Evolutionary conservation across 768 basidiomycete species (phyloP).

Genomic region (Rhodosporidiobolus sp.): DNA sequence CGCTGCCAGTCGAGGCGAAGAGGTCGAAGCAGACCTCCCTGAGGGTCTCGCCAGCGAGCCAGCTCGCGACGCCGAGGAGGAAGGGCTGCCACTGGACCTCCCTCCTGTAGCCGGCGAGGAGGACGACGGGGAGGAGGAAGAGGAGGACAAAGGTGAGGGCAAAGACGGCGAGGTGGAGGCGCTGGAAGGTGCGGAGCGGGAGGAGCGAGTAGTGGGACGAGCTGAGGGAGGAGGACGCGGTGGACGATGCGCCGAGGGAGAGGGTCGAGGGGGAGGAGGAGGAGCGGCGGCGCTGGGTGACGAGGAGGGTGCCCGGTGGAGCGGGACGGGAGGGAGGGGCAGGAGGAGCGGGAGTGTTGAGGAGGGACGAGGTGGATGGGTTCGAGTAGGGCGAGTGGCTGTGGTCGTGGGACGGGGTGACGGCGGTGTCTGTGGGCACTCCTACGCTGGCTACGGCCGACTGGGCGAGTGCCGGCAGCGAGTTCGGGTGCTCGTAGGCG

Average conservation of each 20-base stretch:
- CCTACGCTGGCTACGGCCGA: neutral
- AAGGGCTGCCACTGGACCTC: constrained; percentile 29
- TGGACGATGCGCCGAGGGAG: neutral
- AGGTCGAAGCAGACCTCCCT: constrained; percentile 37
- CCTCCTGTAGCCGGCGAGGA: constrained; percentile 24
- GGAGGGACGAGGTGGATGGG: constrained; percentile 10
- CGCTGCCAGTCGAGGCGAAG: neutral
- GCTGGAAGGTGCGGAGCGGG: constrained; percentile 23
- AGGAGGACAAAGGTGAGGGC: constrained; percentile 37
- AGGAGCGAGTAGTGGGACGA: constrained; percentile 26
- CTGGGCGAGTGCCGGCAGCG: neutral
- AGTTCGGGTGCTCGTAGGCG: too few species aligned
- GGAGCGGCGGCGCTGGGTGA: neutral
- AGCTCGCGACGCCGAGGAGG: constrained; percentile 29
- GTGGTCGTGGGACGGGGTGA: neutral
- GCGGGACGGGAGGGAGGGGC: neutral
- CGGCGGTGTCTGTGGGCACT: neutral
- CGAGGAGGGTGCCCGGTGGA: neutral
- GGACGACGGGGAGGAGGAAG: constrained; percentile 20
- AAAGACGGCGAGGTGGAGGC: constrained; percentile 37
- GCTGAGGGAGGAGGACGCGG: constrained; percentile 16
- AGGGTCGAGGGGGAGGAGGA: neutral
- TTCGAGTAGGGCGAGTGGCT: neutral
- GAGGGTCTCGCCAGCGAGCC: constrained; percentile 38
- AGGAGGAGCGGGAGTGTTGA: neutral